A percentile compares a stretch with the other conserved stretches of the same genome.
Evolutionary conservation across 768 basidiomycete genomes (phyloP).

Genomic region (Termitomyces sp.): DNA sequence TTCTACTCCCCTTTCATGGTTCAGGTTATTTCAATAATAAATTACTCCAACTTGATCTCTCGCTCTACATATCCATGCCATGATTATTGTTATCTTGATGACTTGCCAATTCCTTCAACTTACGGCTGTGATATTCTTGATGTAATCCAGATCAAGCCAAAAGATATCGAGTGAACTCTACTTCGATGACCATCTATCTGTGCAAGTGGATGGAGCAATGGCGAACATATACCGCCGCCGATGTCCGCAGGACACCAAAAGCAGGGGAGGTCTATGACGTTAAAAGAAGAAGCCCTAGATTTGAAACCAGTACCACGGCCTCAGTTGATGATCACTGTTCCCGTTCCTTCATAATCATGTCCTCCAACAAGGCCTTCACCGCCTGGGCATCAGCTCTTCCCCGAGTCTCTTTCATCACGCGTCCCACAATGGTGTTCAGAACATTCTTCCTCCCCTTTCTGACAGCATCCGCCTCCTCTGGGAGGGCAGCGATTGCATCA

Average conservation of each 20-base stretch:
- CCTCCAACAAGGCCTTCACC: conserved; percentile 45
- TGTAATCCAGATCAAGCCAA: not conserved
- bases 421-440: conserved; percentile 75
- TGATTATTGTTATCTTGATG: not conserved
- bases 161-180: not conserved
- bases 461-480: conserved; percentile 61
- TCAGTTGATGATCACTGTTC: not conserved
- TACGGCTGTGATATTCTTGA: not conserved
- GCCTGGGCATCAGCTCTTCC: conserved; percentile 75
- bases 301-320: not conserved
- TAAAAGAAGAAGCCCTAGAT: not conserved
- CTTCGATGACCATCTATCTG: not conserved
- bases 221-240: not conserved
- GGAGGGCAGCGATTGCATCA: conserved; percentile 60
- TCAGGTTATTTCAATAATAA: not conserved
- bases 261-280: not conserved
- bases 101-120: no score
- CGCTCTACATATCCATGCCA: not conserved
- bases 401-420: conserved; percentile 77
- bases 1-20: not conserved
- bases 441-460: conserved; percentile 71
- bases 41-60: not conserved
- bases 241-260: not conserved
- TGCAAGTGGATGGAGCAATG: not conserved
- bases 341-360: conserved; percentile 27